Base-by-base conservation (phyloP, 257 asterid species). In the Oldenlandia corymbosa region DNA sequence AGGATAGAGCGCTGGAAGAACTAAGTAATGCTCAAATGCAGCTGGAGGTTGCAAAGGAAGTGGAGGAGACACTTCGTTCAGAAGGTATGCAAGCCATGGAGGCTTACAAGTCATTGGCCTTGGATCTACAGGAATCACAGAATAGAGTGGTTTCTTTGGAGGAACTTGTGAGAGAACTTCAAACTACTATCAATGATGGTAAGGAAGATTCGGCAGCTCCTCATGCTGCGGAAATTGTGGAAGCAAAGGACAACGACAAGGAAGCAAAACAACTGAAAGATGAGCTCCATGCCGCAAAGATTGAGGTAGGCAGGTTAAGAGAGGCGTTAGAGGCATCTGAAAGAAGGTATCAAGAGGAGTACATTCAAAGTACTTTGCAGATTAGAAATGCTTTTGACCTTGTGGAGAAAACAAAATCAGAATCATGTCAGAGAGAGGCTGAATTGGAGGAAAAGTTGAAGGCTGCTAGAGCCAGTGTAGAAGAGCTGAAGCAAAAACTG, bases 271-370 rank as follows among this genome's bases (percentile, higher is more conserved):
- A 32, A 65, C 55, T 71, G 26, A 58, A 74, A 60, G 13, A 62
- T 18, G 87, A 85, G 75, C 66, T 84, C 26, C 47, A 65, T 42
- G 13, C 58, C 37, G 54, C 69, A 50, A 85, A 79, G 74, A 37
- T 53, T 9, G 97, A 92, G 71, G 76, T 62, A 5, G 64, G 66
- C 55, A 75, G 67, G 60, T 60, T 89, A 31, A 83, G 80, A 69
- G 83, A 72, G 37, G 88, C 84, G 5, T 80, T 92, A 9, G 94
- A 84, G 75, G 82, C 74, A 52, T 88, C 95, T 45, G 95, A 89
- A 46, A 85, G 68, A 61, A 78, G 83, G 83, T 81, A 83, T 68
- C 83, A 69, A 30, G 90, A 85, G 46, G 87, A 87, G 69, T 75
- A 81, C 72, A 68, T 82, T 2, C 77, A 80, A 64, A 85, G 87